These are phyloP conservation scores for Senecio squalidus DNA, from an alignment of 140 eudicot species.

Conservation along the genomic window DNA sequence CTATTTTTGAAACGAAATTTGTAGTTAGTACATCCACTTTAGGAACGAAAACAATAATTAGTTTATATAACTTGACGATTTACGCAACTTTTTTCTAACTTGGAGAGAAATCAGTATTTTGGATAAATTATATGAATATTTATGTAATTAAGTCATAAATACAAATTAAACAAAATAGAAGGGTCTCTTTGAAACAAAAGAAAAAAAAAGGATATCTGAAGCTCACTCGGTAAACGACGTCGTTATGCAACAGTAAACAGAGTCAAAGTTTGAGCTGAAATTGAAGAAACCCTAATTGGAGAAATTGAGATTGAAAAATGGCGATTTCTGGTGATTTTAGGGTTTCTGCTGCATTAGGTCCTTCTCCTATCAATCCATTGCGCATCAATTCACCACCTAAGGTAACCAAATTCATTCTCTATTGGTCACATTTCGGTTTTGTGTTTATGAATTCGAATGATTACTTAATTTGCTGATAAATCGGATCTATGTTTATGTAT, in stretches of 20 bases:
- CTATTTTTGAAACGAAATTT: no score
- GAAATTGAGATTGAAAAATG: conserved; percentile 32
- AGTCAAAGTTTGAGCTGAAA: background rate
- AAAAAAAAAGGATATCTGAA: background rate
- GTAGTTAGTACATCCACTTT: no score
- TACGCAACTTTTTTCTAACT: no score
- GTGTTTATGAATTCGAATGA: background rate
- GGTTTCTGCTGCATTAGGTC: conserved; percentile 58
- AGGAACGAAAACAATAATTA: no score
- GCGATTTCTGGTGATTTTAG: conserved; percentile 67
- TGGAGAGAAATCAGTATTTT: no score
- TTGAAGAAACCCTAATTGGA: conserved; percentile 12
- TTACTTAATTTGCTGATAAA: background rate
- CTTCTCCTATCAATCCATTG: conserved; percentile 38
- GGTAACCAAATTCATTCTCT: conserved; percentile 32
- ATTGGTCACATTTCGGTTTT: background rate
- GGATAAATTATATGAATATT: no score
- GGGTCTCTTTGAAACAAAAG: background rate
- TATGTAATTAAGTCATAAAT: no score
- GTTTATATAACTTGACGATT: no score
- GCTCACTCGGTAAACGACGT: no score
- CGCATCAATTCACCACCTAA: conserved; percentile 48
- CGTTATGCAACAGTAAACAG: background rate
- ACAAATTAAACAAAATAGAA: background rate
- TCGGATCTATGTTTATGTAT: background rate